Percentiles rank a stretch among this genome's conserved stretches.
Conservation (phyloP, 177 flowering plant species). For the Vitis hybrid region DNA sequence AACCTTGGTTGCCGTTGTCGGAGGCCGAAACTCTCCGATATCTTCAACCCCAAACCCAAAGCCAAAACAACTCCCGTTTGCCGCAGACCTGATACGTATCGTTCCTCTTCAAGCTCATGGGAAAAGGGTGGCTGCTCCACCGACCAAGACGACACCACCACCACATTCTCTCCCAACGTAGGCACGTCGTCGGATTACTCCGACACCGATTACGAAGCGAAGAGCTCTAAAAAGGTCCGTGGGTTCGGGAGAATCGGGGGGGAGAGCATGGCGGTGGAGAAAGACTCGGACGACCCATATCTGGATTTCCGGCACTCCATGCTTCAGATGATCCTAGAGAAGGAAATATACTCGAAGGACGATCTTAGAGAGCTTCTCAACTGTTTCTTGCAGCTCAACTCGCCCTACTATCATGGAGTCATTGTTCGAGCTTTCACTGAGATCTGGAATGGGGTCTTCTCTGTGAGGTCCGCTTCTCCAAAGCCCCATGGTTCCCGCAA, state of each 20-base stretch:
- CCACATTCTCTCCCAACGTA: constrained; percentile 17
- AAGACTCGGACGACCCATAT: constrained; percentile 72
- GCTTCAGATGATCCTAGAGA: constrained; percentile 77
- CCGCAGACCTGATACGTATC: not conserved
- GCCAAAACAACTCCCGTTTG: not conserved
- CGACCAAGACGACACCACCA: constrained; percentile 9
- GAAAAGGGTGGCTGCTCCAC: not conserved
- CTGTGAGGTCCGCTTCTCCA: constrained; percentile 16
- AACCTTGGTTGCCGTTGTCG: constrained; percentile 65
- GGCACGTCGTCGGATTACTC: not conserved
- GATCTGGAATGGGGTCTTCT: constrained; percentile 64
- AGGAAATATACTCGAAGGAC: constrained; percentile 57
- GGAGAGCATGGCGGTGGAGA: constrained; percentile 64
- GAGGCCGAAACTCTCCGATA: constrained; percentile 40
- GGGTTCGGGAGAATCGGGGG: constrained; percentile 47
- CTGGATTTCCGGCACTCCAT: constrained; percentile 65
- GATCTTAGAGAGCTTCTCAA: constrained; percentile 57
- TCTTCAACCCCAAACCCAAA: constrained; percentile 31
- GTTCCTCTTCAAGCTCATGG: constrained; percentile 23
- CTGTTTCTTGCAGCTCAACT: constrained; percentile 67
- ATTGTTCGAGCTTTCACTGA: constrained; percentile 67
- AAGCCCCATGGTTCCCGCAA: constrained; percentile 7
- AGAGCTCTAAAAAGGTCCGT: constrained; percentile 19
- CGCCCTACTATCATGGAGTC: constrained; percentile 48
- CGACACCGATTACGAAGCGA: constrained; percentile 10